Evolutionary conservation across 2,329 filamentous ascomycete genomes (phyloP).

Genomic region (Trichoderma endophyticum): DNA sequence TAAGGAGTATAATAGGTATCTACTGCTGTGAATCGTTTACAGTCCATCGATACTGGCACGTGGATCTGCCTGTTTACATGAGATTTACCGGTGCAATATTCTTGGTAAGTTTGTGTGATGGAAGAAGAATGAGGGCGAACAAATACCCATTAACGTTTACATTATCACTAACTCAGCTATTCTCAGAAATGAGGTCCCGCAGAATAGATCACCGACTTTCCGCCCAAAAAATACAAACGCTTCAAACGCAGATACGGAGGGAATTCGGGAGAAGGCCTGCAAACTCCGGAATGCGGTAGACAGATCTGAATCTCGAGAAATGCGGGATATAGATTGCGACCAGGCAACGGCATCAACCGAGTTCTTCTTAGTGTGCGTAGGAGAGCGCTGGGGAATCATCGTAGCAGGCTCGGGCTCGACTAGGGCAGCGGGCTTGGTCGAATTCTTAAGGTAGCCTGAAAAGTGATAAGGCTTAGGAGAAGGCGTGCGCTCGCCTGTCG

Average conservation of each 20-base stretch:
- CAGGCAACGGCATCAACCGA: constrained; percentile 70
- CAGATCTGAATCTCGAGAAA: constrained; percentile 52
- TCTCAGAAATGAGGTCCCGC: no score
- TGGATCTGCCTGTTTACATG: no score
- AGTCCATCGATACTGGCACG: no score
- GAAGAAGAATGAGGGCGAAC: no score
- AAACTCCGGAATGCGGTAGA: constrained; percentile 56
- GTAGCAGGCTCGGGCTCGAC: constrained; percentile 40
- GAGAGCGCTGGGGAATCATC: constrained; percentile 69
- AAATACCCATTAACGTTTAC: no score
- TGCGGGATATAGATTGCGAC: constrained; percentile 57
- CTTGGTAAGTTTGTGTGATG: no score
- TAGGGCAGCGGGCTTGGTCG: constrained; percentile 41
- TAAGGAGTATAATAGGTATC: no score
- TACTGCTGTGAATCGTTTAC: no score
- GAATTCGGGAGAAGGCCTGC: constrained; percentile 55
- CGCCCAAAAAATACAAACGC: no score
- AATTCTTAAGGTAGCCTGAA: constrained; percentile 61
- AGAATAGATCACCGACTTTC: no score
- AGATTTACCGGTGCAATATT: no score
- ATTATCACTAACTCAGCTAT: no score
- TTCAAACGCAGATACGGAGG: constrained; percentile 44
- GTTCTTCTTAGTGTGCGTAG: constrained; percentile 85
- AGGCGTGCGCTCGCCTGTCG: constrained; percentile 51
- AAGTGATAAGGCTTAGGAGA: constrained; percentile 64